Conservation (phyloP, 2,329 filamentous ascomycete species). For the Immersiporthe knoxdaviesiana region DNA sequence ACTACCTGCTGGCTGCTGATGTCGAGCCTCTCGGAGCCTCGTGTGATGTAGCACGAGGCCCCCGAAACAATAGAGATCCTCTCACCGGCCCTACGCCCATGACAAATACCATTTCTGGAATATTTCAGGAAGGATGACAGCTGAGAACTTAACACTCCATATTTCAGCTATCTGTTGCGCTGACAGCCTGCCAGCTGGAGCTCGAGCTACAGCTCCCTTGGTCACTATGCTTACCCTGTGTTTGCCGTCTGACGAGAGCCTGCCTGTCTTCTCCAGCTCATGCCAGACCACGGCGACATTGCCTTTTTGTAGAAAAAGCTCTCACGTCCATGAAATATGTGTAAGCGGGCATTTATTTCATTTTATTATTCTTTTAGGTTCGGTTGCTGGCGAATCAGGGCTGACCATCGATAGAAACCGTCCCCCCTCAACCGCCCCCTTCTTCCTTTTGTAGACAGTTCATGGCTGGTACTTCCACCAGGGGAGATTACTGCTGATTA, state of each 20-base stretch:
- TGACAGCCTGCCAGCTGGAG: not conserved
- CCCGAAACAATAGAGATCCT: slow-evolving; percentile 1
- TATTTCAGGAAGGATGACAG: slow-evolving; percentile 15
- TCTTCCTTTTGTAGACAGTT: not conserved
- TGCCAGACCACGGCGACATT: not conserved
- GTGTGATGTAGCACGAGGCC: not conserved
- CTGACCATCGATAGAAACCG: not conserved
- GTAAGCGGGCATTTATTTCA: not conserved
- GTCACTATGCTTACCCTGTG: not conserved
- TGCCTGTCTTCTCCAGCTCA: not conserved
- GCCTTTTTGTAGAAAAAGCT: not conserved
- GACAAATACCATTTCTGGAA: slow-evolving; percentile 19
- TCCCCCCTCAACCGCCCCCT: too few species aligned
- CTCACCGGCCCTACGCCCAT: not conserved
- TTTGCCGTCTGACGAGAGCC: not conserved
- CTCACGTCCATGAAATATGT: not conserved
- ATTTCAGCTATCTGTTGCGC: not conserved
- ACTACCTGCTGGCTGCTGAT: not conserved
- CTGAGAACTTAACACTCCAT: not conserved
- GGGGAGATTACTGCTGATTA: not conserved
- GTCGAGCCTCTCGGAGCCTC: not conserved
- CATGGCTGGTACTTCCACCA: not conserved
- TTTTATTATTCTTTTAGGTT: not conserved
- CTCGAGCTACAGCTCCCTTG: not conserved
- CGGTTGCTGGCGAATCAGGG: not conserved